Conservation (phyloP, 805 yeast genomes). For the Candida piceae region DNA sequence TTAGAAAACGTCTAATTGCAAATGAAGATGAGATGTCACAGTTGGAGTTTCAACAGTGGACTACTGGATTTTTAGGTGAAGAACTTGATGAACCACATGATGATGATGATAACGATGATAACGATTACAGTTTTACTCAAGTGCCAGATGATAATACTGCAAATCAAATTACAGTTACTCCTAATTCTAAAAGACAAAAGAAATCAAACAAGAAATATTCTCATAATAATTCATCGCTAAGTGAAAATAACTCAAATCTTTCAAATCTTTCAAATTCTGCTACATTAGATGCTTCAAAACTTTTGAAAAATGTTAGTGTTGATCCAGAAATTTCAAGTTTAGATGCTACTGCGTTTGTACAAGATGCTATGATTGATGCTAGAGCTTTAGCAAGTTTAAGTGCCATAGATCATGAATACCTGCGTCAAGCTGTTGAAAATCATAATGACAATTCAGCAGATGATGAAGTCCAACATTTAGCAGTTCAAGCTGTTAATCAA, state of each 20-base stretch:
- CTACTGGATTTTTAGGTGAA: constrained; percentile 43
- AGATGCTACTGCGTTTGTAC: constrained; percentile 46
- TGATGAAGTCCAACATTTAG: constrained; percentile 28
- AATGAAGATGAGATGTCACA: constrained; percentile 41
- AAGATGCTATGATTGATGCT: constrained; percentile 68
- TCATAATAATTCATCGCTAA: not conserved
- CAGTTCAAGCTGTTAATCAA: constrained; percentile 28
- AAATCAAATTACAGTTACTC: not conserved
- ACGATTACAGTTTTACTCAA: not conserved
- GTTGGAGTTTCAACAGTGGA: constrained; percentile 52
- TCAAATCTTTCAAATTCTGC: not conserved
- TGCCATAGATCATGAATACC: constrained; percentile 27
- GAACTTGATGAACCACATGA: constrained; percentile 28
- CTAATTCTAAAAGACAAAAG: constrained; percentile 6
- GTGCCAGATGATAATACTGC: not conserved
- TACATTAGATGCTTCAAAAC: constrained; percentile 1
- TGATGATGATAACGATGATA: constrained; percentile 7
- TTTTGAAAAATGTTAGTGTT: constrained; percentile 33
- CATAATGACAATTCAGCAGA: constrained; percentile 18
- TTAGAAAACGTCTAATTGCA: constrained; percentile 26
- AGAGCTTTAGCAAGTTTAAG: constrained; percentile 50
- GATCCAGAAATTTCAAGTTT: constrained; percentile 55
- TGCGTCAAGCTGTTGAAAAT: constrained; percentile 23
- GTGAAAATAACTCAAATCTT: no score
- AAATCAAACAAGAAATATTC: constrained; percentile 7